A percentile compares a stretch with the other conserved stretches of the same genome.
Conservation (phyloP, 306 rosid genomes). For the Trifolium repens region DNA sequence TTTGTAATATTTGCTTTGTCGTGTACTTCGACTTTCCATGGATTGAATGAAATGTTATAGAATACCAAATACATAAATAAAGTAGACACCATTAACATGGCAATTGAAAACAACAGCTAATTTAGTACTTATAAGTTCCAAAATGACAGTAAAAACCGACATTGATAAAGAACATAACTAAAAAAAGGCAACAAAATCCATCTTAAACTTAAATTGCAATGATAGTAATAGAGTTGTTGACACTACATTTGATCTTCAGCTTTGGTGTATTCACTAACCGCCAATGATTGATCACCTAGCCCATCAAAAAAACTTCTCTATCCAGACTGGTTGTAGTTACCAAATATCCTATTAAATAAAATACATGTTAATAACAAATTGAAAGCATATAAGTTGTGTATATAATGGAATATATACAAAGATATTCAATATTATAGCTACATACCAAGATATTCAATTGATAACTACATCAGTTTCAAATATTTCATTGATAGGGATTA, state of each 20-base stretch:
- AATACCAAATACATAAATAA: too few species aligned
- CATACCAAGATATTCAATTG: too few species aligned
- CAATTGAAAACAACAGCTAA: neutral
- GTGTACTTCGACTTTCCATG: neutral
- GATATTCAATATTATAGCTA: too few species aligned
- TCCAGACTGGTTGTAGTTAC: neutral
- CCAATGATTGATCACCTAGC: neutral
- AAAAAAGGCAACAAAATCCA: neutral
- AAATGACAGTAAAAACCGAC: neutral
- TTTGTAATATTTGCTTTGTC: neutral
- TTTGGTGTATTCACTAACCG: neutral
- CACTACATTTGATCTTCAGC: neutral
- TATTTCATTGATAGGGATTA: too few species aligned
- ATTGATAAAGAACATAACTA: neutral
- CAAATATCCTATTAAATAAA: neutral
- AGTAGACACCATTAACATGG: neutral
- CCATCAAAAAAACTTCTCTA: neutral
- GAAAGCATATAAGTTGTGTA: neutral
- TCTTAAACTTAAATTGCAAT: neutral
- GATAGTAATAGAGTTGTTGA: neutral
- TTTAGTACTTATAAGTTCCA: neutral
- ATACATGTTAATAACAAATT: neutral
- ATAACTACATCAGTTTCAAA: too few species aligned
- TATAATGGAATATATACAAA: too few species aligned
- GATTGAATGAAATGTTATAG: too few species aligned